These are phyloP conservation scores for Termitomyces sp. DNA, from an alignment of 768 basidiomycete genomes.

Conservation along the genomic window DNA sequence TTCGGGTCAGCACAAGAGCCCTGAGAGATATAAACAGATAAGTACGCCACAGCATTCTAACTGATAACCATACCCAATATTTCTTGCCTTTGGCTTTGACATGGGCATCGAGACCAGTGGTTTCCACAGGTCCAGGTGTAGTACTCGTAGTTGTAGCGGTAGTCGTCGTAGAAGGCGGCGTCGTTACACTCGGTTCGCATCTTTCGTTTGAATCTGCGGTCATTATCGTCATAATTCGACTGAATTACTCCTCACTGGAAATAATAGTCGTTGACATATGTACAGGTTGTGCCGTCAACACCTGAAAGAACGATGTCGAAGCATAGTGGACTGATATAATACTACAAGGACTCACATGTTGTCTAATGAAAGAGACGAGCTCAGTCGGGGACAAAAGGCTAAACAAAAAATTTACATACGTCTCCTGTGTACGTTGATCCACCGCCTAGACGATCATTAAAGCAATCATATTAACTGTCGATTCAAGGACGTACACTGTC, in stretches of 20 bases:
- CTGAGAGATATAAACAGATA: not conserved
- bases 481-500: not conserved
- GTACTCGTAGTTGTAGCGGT: not conserved
- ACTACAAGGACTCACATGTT: not conserved
- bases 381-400: too few relatives aligned
- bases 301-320: not conserved
- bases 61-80: not conserved
- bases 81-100: conserved; percentile 1
- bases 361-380: not conserved
- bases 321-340: not conserved
- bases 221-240: not conserved
- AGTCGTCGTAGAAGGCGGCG: not conserved
- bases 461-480: not conserved
- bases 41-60: not conserved
- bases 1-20: not conserved
- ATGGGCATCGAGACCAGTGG: not conserved
- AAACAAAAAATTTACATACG: not conserved
- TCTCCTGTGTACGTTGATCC: not conserved
- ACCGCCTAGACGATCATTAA: not conserved
- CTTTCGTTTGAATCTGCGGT: not conserved
- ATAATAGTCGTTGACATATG: not conserved
- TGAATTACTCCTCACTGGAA: not conserved
- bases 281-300: not conserved
- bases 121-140: not conserved
- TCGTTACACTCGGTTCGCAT: not conserved